Percentiles rank a stretch among this genome's conserved stretches.
phyloP scores from a whole-genome alignment of 192 early-diverging fungal genomes.

The Gigaspora rosea region DNA sequence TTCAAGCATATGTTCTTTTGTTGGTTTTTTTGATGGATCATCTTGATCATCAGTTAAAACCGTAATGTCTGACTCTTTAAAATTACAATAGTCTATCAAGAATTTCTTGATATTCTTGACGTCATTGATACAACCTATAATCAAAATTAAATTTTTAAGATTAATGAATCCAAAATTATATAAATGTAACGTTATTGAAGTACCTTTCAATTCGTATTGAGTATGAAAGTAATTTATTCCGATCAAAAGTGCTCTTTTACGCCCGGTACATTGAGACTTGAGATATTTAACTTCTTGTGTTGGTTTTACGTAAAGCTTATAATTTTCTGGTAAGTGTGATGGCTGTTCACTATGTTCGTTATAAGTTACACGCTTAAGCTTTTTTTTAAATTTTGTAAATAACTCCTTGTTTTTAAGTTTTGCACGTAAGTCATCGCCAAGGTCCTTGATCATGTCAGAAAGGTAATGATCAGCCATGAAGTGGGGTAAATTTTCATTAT shows the following conservation, averaged over 20 bases:
- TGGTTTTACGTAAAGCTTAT: neutral
- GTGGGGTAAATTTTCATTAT: no score
- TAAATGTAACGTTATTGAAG: neutral
- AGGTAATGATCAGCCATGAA: no score
- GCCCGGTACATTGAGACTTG: slow-evolving; percentile 59
- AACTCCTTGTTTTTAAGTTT: no score
- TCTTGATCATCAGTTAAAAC: slow-evolving; percentile 76
- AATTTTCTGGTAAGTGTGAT: neutral
- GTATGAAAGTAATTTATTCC: slow-evolving; percentile 90
- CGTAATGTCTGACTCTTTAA: slow-evolving; percentile 68
- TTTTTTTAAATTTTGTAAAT: no score
- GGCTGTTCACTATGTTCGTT: neutral
- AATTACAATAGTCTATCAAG: slow-evolving; percentile 60
- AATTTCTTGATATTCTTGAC: slow-evolving; percentile 75
- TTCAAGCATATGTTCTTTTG: slow-evolving; percentile 68
- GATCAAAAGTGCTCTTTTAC: slow-evolving; percentile 83
- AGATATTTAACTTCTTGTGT: neutral
- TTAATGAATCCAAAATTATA: neutral
- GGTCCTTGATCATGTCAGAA: no score
- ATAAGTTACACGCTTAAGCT: no score
- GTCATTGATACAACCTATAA: slow-evolving; percentile 79
- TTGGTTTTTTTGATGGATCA: slow-evolving; percentile 66
- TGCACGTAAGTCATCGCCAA: no score
- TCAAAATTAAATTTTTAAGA: neutral
- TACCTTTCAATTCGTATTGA: slow-evolving; percentile 57